These are phyloP conservation scores for Hyphodiscus hymeniophilus DNA, from an alignment of 495 filamentous ascomycete genomes.

Conservation along the genomic window DNA sequence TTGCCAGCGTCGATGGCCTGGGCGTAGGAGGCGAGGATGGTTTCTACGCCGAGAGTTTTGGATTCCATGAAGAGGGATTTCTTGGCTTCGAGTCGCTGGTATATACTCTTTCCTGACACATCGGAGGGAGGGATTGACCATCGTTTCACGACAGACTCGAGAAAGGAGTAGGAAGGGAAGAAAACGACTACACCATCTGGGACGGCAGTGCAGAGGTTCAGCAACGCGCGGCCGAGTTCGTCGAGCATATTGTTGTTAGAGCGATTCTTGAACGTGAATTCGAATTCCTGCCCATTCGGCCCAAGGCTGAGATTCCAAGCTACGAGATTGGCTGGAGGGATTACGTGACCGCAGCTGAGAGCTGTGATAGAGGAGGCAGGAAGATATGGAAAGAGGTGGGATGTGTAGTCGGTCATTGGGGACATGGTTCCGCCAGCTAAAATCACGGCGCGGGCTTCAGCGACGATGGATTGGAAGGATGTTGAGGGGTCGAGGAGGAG, in stretches of 20 bases:
- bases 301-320: slow-evolving; percentile 56
- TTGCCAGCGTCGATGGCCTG: slow-evolving; percentile 53
- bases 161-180: slow-evolving; percentile 89
- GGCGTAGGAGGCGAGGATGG: slow-evolving; percentile 62
- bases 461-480: slow-evolving; percentile 82
- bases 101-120: not conserved
- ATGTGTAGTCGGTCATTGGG: slow-evolving; percentile 82
- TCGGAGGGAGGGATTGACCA: slow-evolving; percentile 47
- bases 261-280: slow-evolving; percentile 80
- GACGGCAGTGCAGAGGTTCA: slow-evolving; percentile 62
- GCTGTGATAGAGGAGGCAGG: slow-evolving; percentile 57
- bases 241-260: slow-evolving; percentile 58
- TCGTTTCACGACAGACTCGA: slow-evolving; percentile 58
- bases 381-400: slow-evolving; percentile 77
- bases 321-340: slow-evolving; percentile 71
- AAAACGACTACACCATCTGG: slow-evolving; percentile 94
- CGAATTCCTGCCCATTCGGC: slow-evolving; percentile 53
- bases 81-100: slow-evolving; percentile 38
- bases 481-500: slow-evolving; percentile 90
- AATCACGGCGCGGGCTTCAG: slow-evolving; percentile 80
- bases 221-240: slow-evolving; percentile 64
- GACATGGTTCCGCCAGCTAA: slow-evolving; percentile 97
- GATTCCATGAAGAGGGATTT: slow-evolving; percentile 64
- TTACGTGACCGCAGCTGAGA: slow-evolving; percentile 91
- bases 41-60: slow-evolving; percentile 51